Percentiles rank a stretch among this genome's conserved stretches.
Evolutionary conservation across 2,329 filamentous ascomycete species (phyloP).

Genomic region (Neofusicoccum sp.): DNA sequence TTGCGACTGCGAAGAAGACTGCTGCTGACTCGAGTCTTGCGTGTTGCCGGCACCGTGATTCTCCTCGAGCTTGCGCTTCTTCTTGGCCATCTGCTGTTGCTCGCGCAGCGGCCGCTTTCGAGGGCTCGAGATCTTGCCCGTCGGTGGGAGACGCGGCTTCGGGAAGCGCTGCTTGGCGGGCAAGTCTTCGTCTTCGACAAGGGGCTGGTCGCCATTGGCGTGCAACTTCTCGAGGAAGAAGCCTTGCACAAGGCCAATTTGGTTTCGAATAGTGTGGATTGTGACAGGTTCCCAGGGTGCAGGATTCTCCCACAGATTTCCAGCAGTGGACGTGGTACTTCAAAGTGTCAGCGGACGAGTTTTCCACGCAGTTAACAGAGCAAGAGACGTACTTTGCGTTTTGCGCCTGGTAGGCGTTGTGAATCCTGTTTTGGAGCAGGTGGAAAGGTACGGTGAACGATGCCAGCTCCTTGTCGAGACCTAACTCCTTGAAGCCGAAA

Average conservation of each 20-base stretch:
- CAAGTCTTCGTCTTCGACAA: conserved; percentile 92
- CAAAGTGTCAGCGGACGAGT: conserved; percentile 33
- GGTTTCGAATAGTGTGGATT: conserved; percentile 69
- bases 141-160: conserved; percentile 63
- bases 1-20: neutral
- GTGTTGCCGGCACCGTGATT: conserved; percentile 26
- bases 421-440: conserved; percentile 86
- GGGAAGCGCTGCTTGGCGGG: conserved; percentile 82
- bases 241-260: conserved; percentile 84
- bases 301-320: conserved; percentile 65
- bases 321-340: conserved; percentile 58
- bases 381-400: conserved; percentile 52
- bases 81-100: conserved; percentile 79
- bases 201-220: conserved; percentile 74
- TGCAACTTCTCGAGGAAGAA: conserved; percentile 91
- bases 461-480: conserved; percentile 83
- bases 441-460: conserved; percentile 90
- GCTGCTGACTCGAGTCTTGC: conserved; percentile 5
- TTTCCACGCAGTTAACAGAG: neutral
- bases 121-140: conserved; percentile 82
- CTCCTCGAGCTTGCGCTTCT: conserved; percentile 71
- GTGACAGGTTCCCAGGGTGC: conserved; percentile 74
- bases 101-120: conserved; percentile 80
- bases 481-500: conserved; percentile 95
- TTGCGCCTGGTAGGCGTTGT: conserved; percentile 79